Evolutionary conservation across 768 basidiomycete genomes (phyloP).

Genomic region (Pisolithus microcarpus): DNA sequence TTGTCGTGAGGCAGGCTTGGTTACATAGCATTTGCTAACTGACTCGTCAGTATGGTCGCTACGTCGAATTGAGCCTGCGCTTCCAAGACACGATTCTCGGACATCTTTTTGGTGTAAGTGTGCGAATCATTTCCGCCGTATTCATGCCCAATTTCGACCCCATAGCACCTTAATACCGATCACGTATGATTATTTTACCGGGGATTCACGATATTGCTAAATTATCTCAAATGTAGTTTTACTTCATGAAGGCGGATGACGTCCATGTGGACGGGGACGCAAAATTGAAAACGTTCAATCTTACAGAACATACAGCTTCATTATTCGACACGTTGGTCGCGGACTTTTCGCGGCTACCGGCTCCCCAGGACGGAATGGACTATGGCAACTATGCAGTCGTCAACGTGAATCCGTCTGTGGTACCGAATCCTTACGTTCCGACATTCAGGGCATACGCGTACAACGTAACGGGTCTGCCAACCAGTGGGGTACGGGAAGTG

Average conservation of each 20-base stretch:
- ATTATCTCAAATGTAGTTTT: constrained; percentile 35
- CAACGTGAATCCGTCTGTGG: constrained; percentile 74
- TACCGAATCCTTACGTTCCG: constrained; percentile 83
- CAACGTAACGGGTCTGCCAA: constrained; percentile 48
- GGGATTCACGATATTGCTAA: background rate
- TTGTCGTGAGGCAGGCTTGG: constrained; percentile 2
- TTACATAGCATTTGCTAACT: background rate
- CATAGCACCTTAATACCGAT: constrained; percentile 79
- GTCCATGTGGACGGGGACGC: constrained; percentile 29
- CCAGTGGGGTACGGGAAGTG: background rate
- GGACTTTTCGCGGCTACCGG: constrained; percentile 61
- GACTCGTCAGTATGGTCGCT: constrained; percentile 47
- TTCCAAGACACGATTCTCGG: constrained; percentile 87
- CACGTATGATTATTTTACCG: constrained; percentile 41
- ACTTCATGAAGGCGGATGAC: constrained; percentile 48
- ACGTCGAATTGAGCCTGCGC: constrained; percentile 66
- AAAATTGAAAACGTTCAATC: constrained; percentile 8
- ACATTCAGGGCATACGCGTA: constrained; percentile 76
- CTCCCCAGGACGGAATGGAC: constrained; percentile 40
- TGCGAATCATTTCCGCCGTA: constrained; percentile 11
- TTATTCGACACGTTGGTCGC: constrained; percentile 45
- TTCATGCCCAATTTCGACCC: constrained; percentile 20
- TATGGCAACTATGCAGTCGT: constrained; percentile 65
- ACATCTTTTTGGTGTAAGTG: constrained; percentile 72
- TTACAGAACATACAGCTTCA: background rate